Base-by-base conservation (phyloP, 495 filamentous ascomycete genomes). In the Aspergillus hancockii region DNA sequence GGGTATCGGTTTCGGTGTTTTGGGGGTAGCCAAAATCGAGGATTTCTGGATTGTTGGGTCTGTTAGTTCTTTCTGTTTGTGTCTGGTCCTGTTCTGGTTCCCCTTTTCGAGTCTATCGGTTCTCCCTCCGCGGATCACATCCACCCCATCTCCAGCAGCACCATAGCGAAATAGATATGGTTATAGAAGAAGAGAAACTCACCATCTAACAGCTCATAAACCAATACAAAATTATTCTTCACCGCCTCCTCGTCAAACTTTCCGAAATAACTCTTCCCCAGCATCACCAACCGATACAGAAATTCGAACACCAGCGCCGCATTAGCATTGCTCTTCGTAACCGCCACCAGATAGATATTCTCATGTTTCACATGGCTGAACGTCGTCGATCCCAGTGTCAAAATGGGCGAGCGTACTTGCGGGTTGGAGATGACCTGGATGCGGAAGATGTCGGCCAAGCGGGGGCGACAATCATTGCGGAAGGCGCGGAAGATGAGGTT, bases 321-420 rank as follows among this genome's bases (percentile, higher is more conserved):
- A 85, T 99, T 99, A 78, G 94, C 94, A 81, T 99, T 99, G 79
- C 94, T 97, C 81, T 97, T 98, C 55, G 94, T 97, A 62, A 99
- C 90, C 22, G 93, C 94, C 52, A 98, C 94, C 61, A 99, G 72
- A 76, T 98, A 99, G 71, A 99, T 98, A 73, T 99, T 99, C 74
- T 99, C 94, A 73, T 97, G 95, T 68, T 96, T 96, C 74, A 99
- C 93, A 85, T 99, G 94, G 81, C 91, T 96, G 79, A 98, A 98
- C 51, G 94, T 99, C 49, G 95, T 98, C 67, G 91, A 96, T 61
- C 95, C 94, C 62, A 99, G 86, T 5, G 94, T 99, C 47, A 99
- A 83, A 78, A 99, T 97, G 53, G 94, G 94, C 54, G 95, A 98
- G 61, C 94, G 92, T 31, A 98, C 94, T 74, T 97, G 92, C 58